These are phyloP conservation scores for Platanthera guangdongensis DNA, from an alignment of 106 monocot genomes.

Conservation along the genomic window DNA sequence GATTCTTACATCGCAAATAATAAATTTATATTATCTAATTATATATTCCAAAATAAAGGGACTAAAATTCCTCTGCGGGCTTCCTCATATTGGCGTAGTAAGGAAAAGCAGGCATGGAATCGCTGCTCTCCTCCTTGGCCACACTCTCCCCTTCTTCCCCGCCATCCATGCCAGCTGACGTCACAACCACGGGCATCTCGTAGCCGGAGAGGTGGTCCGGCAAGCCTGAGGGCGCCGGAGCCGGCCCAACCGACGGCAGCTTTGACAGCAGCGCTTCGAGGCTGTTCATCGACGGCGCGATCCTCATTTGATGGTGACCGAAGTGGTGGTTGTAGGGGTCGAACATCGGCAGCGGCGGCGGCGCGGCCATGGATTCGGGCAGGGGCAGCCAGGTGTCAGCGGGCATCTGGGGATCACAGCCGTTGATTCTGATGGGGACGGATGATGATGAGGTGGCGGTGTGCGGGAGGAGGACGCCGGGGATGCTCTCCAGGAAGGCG, in stretches of 20 bases:
- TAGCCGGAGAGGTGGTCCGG: slow-evolving; percentile 16
- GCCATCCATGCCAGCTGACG: not conserved
- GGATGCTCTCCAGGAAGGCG: slow-evolving; percentile 91
- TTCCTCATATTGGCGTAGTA: not conserved
- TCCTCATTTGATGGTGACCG: slow-evolving; percentile 34
- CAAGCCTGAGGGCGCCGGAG: not conserved
- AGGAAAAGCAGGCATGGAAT: not conserved
- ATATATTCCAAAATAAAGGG: too few relatives aligned
- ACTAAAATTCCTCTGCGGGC: too few relatives aligned
- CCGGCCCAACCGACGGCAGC: slow-evolving; percentile 64
- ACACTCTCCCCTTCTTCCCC: slow-evolving; percentile 6
- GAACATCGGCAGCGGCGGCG: slow-evolving; percentile 9
- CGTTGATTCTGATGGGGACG: slow-evolving; percentile 31
- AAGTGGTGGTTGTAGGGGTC: slow-evolving; percentile 36
- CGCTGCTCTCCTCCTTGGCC: slow-evolving; percentile 22
- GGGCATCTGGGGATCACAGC: not conserved
- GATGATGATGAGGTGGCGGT: slow-evolving; percentile 75
- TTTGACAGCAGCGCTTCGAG: slow-evolving; percentile 90
- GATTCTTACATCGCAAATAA: too few relatives aligned
- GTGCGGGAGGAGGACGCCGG: slow-evolving; percentile 90
- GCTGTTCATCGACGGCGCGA: slow-evolving; percentile 92
- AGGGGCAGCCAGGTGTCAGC: slow-evolving; percentile 13
- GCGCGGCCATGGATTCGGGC: not conserved
- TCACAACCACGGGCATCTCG: slow-evolving; percentile 14
- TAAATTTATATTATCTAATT: too few relatives aligned